phyloP scores from a whole-genome alignment of 192 early-diverging fungal genomes.

The Coemansia sp. region DNA sequence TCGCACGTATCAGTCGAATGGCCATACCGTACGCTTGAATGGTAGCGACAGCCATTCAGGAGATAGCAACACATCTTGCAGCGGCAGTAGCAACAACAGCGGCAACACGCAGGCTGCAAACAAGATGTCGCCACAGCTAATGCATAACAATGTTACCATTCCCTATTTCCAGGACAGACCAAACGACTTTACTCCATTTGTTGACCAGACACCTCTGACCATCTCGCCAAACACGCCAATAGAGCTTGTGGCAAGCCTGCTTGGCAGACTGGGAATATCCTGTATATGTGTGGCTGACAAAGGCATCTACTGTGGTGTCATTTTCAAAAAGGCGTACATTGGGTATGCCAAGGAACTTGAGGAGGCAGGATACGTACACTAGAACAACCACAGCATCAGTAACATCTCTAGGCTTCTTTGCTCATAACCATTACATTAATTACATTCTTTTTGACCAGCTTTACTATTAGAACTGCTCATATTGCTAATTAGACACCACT shows the following conservation, averaged over 20 bases:
- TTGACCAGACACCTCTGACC: constrained; percentile 72
- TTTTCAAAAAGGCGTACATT: constrained; percentile 84
- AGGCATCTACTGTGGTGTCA: constrained; percentile 76
- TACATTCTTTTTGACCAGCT: neutral
- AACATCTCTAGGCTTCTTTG: neutral
- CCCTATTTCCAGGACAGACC: constrained; percentile 41
- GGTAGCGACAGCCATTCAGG: constrained; percentile 13
- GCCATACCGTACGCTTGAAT: constrained; percentile 5
- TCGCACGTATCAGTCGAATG: constrained; percentile 25
- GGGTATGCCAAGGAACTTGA: constrained; percentile 72
- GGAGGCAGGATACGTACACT: constrained; percentile 52
- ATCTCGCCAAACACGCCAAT: constrained; percentile 76
- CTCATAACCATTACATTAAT: neutral
- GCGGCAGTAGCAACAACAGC: constrained; percentile 8
- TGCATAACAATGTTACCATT: constrained; percentile 24
- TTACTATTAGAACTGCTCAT: neutral
- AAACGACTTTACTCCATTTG: constrained; percentile 49
- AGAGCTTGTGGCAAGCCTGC: constrained; percentile 81
- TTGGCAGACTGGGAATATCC: constrained; percentile 79
- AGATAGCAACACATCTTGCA: constrained; percentile 1
- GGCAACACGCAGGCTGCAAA: neutral
- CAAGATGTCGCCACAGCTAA: neutral
- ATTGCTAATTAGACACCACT: no score
- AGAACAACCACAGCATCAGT: constrained; percentile 4
- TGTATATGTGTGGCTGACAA: constrained; percentile 78